Base-by-base conservation (phyloP, 768 basidiomycete genomes). In the Kwoniella botswanensis region DNA sequence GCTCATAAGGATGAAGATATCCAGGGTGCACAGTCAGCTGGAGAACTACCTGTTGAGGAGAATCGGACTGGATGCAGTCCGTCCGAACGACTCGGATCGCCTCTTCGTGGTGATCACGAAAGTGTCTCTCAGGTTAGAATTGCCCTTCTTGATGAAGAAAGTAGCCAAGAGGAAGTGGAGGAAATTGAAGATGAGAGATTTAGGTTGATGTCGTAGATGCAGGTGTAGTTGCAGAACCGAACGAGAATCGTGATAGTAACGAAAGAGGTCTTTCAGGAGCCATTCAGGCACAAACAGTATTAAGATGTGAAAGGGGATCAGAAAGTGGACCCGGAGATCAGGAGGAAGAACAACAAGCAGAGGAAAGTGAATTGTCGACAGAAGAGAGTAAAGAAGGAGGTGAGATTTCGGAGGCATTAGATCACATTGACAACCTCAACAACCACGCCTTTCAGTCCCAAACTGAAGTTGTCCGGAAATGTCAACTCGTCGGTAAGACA, bases 171-270 rank as follows among this genome's bases (percentile, higher is more conserved):
- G 15, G 59, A 61, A 43, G 42, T n/a, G 21, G 59, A 61, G 22
- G 41, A 61, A 11, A 61, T 61, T 15, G 59, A 61, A 26, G 59
- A 61, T 44, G 59, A 61, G 18, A 15, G 57, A 9, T 41, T 29
- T 22, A 29, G 57, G 50, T 2, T 13, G 50, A 52, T 13, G 50
- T 52, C 50, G 50, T 2, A 52, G 6, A 13, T 52, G 50, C 50
- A 52, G n/a, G 50, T n/a, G 50, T 13, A 6, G 50, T 6, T 7
- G 15, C 3, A 56, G 11, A 24, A 56, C 22, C 2, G 55, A 56
- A 18, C 11, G 22, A 56, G 13, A 11, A 56, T n/a, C 22, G 22
- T 18, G 18, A 26, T 2, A 26, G 26, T 26, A 26, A 26, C 26
- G 26, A 26, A 26, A 26, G 2, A 26, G 26, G 26, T 26, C 26